phyloP scores from a whole-genome alignment of 2,329 filamentous ascomycete genomes.

The Alternaria triticimaculans region DNA sequence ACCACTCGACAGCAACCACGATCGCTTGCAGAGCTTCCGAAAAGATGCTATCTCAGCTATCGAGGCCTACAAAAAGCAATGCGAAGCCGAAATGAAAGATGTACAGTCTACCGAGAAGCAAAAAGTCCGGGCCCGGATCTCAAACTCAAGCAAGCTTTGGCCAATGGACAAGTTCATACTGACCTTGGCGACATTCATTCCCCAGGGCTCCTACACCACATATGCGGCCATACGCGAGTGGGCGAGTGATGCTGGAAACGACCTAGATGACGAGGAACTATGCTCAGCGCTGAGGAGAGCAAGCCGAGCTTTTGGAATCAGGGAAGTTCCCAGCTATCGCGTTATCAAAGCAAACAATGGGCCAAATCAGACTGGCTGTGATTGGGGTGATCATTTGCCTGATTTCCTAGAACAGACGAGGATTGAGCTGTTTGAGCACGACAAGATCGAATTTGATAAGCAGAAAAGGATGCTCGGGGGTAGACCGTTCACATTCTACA shows the following conservation, averaged over 20 bases:
- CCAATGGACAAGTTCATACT: background rate
- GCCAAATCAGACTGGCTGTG: background rate
- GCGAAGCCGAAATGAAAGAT: background rate
- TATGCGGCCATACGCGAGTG: background rate
- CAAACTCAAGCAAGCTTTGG: background rate
- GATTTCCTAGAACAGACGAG: background rate
- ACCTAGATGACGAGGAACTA: background rate
- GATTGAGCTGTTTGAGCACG: background rate
- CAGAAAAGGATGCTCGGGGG: background rate
- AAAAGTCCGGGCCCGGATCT: background rate
- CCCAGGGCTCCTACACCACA: background rate
- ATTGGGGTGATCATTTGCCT: background rate
- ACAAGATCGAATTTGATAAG: background rate
- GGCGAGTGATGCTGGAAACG: background rate
- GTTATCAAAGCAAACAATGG: background rate
- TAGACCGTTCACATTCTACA: background rate
- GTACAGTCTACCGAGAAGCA: background rate
- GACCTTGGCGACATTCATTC: slow-evolving; percentile 5
- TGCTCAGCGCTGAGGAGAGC: background rate
- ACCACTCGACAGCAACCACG: background rate
- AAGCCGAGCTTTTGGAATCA: background rate
- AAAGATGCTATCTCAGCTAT: background rate
- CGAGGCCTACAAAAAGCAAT: background rate
- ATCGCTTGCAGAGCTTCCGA: background rate
- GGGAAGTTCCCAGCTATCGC: background rate